Conservation (phyloP, 805 yeast species). For the Alloascoidea africana region DNA sequence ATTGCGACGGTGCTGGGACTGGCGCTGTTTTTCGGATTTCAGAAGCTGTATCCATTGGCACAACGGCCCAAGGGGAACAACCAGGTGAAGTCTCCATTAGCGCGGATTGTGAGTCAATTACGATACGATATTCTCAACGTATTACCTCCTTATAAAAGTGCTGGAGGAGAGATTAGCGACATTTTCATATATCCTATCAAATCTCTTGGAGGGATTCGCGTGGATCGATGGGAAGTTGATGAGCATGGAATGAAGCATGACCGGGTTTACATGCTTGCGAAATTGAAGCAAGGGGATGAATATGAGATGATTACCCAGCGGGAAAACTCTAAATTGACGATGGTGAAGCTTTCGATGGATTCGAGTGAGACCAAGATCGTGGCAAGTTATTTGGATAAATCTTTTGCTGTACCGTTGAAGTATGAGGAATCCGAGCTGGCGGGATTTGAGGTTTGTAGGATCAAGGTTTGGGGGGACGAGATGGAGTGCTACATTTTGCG, state of each 20-base stretch:
- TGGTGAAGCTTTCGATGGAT: slow-evolving; percentile 9
- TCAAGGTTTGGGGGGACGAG: slow-evolving; percentile 15
- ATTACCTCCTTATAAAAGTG: no score
- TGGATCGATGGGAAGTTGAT: slow-evolving; percentile 13
- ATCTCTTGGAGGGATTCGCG: slow-evolving; percentile 15
- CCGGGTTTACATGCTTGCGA: slow-evolving; percentile 16
- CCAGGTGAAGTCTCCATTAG: no score
- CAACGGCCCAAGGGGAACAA: no score
- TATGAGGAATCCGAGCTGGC: slow-evolving; percentile 3
- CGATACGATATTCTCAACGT: no score
- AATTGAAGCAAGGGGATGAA: slow-evolving; percentile 5
- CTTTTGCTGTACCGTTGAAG: slow-evolving; percentile 4
- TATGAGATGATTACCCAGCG: slow-evolving; percentile 16
- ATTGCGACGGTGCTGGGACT: no score
- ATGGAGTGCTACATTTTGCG: slow-evolving; percentile 13
- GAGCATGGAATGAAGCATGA: slow-evolving; percentile 17
- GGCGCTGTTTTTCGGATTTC: no score
- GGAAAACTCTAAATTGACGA: slow-evolving; percentile 13
- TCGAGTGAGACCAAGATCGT: slow-evolving; percentile 6
- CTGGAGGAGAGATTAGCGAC: slow-evolving; percentile 6
- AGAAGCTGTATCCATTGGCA: no score
- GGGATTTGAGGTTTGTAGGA: slow-evolving; percentile 5
- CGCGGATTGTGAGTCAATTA: no score
- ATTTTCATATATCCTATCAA: slow-evolving; percentile 17
- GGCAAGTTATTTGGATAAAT: slow-evolving; percentile 9